Evolutionary conservation across 306 rosid species (phyloP), one percentile per base, ranked within the genome.

Genomic region (Castanea crenata): DNA sequence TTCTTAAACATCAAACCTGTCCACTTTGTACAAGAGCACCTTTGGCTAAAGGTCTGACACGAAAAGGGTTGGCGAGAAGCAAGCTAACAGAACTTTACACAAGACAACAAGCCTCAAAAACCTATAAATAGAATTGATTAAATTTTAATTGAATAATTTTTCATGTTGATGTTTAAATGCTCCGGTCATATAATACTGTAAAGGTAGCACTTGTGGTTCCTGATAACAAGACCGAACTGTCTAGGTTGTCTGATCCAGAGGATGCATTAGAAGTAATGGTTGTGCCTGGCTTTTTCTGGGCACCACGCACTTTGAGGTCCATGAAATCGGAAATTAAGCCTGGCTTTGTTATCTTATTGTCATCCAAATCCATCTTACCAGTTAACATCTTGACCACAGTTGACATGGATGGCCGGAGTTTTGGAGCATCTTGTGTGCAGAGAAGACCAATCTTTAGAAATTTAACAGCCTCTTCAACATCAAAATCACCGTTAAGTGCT

Each of bases 341-440:
- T 5, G 99, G 98, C 85, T 91, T 90, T 72, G 94, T 82, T 83
- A 93, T 90, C 83, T 73, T 73, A 10, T 27, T 41, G 51, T 90
- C 83, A 56, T 88, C 69, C 0, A 91, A 79, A 21, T 77, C 64
- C 55, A 76, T 87, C 84, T 90, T 70, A 44, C 97, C 91, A 0
- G 83, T 91, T 38, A 96, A 91, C 97, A 96, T 91, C 92, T 90
- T 90, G 25, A 96, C 93, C 80, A 93, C 99, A 0, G 92, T 77
- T 59, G 99, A 87, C 98, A 96, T 96, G 14, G 99, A 83, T 10
- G 99, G 99, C 74, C 99, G 89, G 63, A 80, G 88, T 82, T 88
- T 91, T 1, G 93, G 97, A 58, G 89, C 65, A 81, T 93, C 97
- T 76, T 96, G 99, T 5, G 99, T 93, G 87, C 99, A 96, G 52